Percentiles rank a stretch among this genome's conserved stretches.
Evolutionary conservation across 225 moss, liverwort and hornwort species (phyloP).

Genomic region (Climacium dendroides): DNA sequence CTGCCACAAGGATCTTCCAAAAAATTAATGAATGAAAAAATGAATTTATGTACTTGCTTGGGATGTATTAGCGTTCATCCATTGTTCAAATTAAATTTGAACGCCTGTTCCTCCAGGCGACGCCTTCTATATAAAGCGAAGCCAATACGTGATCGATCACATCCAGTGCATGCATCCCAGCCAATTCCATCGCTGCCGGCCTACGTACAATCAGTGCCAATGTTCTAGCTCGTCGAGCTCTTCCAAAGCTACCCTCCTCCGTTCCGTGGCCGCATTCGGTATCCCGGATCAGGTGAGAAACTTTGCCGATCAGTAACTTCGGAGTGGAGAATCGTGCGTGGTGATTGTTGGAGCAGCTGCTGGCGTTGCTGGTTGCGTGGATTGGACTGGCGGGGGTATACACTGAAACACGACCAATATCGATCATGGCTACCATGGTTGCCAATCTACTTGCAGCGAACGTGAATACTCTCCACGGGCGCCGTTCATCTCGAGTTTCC

Average conservation of each 20-base stretch:
- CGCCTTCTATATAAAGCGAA: too few species aligned
- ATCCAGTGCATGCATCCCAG: too few species aligned
- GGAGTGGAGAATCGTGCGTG: background rate
- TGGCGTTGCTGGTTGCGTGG: slow-evolving; percentile 5
- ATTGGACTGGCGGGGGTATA: background rate
- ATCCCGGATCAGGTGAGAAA: slow-evolving; percentile 20
- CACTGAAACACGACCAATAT: background rate
- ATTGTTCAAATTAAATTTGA: too few species aligned
- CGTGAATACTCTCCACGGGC: background rate
- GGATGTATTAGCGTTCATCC: too few species aligned
- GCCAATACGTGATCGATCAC: too few species aligned
- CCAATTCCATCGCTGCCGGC: too few species aligned
- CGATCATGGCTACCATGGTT: background rate
- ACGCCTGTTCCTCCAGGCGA: too few species aligned
- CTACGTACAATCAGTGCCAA: too few species aligned
- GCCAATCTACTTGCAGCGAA: background rate
- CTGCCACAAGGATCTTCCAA: background rate
- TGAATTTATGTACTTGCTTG: too few species aligned
- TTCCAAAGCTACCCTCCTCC: slow-evolving; percentile 1
- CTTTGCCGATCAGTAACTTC: slow-evolving; percentile 31
- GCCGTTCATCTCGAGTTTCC: background rate
- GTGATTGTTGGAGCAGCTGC: background rate
- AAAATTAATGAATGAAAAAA: background rate
- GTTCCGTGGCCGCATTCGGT: slow-evolving; percentile 30
- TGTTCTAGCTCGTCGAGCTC: background rate